Evolutionary conservation across 1,284 basidiomycete genomes (phyloP), one percentile per base, ranked within the genome.

Genomic region (Melampsora larici-populina): DNA sequence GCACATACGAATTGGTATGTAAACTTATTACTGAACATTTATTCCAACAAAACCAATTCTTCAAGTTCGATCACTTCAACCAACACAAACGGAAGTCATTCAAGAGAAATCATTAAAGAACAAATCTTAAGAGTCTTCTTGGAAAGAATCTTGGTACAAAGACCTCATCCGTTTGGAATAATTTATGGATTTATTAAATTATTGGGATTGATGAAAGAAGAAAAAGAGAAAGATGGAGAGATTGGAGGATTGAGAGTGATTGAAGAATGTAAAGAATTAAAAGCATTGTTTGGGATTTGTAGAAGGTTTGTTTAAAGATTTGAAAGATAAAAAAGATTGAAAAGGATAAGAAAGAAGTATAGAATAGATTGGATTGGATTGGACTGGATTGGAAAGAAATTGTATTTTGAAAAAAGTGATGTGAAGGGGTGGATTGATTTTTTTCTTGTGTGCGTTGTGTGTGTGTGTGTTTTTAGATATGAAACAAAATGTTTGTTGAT

Each of bases 141-240:
- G 80, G 95, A 98, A 84, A 89, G 96, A 51, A 91, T 97, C 85
- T 89, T 98, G 78, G 94, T 94, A 74, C 90, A 94, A 83, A 90
- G 93, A 62, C 96, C 96, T 72, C 95, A 98, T 82, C 94, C 96
- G n/a, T 98, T 94, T 93, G 96, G 95, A 78, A 89, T 94, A 62
- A 86, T 97, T 79, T 89, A 93, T 81, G 94, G 93, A 1, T 97
- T 98, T 85, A 93, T 95, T 81, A 93, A 97, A 88, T 90, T 40
- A 36, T 66, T n/a, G 48, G 63, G 13, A 65, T 49, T 58, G 24
- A 49, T 26, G 24, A 36, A 66, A 36, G 9, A 66, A 66, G n/a
- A 62, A 18, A 24, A 62, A 62, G 24, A 17, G 65, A 43, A 13
- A 26, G 18, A 43, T 24, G 31, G 13, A 31, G 31, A 24, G 46